Percentiles rank a stretch among this genome's conserved stretches.
These are phyloP conservation scores for Acanthamoeba healyi DNA, from an alignment of 208 protist species.

Conservation along the genomic window DNA sequence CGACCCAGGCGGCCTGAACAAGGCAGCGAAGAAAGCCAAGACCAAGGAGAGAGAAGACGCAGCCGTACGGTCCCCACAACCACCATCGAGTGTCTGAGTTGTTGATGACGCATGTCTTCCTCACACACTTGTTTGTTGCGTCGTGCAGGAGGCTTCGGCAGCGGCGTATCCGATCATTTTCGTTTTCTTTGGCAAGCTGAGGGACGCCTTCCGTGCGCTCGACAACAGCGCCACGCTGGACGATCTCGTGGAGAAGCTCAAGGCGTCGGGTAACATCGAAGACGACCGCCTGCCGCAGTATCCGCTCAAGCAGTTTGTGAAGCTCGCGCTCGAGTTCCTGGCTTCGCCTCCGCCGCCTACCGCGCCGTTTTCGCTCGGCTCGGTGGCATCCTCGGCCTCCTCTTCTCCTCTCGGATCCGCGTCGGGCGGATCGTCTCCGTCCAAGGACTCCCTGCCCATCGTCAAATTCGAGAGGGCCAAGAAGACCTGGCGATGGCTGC, in stretches of 20 bases:
- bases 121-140: too few species aligned
- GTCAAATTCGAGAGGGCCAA: background rate
- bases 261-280: background rate
- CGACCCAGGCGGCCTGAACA: background rate
- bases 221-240: constrained; percentile 51
- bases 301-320: constrained; percentile 60
- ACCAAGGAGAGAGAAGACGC: background rate
- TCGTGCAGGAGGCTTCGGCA: constrained; percentile 4
- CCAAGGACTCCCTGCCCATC: background rate
- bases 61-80: too few species aligned
- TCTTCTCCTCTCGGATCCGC: background rate
- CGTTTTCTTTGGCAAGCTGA: constrained; percentile 55
- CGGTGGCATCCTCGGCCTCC: background rate
- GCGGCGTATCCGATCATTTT: constrained; percentile 46
- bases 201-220: constrained; percentile 23
- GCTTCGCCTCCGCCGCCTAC: constrained; percentile 20
- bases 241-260: constrained; percentile 22
- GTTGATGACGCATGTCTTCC: too few species aligned
- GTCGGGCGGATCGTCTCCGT: background rate
- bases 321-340: constrained; percentile 58
- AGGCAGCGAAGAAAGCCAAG: background rate
- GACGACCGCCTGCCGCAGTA: constrained; percentile 56
- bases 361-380: background rate
- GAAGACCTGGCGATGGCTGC: constrained; percentile 65
- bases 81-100: too few species aligned